Conservation (phyloP, 768 basidiomycete species). For the Trametes elegans region DNA sequence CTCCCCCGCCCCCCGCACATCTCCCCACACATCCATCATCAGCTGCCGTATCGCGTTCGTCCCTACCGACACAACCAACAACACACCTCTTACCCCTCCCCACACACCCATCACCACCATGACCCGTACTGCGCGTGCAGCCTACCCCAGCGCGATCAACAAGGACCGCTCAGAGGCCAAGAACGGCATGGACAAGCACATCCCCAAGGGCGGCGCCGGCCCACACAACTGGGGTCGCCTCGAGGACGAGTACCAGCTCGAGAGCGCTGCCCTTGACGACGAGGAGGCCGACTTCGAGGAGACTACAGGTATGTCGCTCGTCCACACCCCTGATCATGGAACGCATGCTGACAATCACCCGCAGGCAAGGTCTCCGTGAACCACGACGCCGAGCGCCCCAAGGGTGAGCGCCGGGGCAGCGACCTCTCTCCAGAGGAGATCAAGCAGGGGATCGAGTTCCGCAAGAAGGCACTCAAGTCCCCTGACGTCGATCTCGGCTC, state of each 20-base stretch:
- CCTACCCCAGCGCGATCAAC: slow-evolving; percentile 66
- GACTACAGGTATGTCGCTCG: slow-evolving; percentile 20
- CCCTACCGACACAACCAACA: not conserved
- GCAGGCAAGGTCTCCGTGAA: slow-evolving; percentile 10
- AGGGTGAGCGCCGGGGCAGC: slow-evolving; percentile 31
- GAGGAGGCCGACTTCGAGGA: slow-evolving; percentile 46
- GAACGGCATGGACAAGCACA: slow-evolving; percentile 66
- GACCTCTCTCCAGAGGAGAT: slow-evolving; percentile 62
- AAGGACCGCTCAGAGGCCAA: slow-evolving; percentile 81
- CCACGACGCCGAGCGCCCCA: not conserved
- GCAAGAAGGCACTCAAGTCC: slow-evolving; percentile 68
- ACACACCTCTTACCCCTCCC: not conserved
- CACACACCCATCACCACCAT: slow-evolving; percentile 39
- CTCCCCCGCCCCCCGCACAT: not conserved
- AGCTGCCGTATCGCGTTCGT: not conserved
- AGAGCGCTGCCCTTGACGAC: slow-evolving; percentile 57
- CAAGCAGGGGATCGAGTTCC: slow-evolving; percentile 60
- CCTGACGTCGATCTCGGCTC: slow-evolving; percentile 59
- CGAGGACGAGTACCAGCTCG: slow-evolving; percentile 59
- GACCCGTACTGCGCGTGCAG: slow-evolving; percentile 78
- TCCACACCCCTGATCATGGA: not conserved
- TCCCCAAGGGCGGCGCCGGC: slow-evolving; percentile 80
- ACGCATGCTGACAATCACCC: not conserved
- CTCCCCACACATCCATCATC: slow-evolving; percentile 10
- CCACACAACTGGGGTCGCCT: slow-evolving; percentile 85